Evolutionary conservation across 1,284 basidiomycete genomes (phyloP).

Genomic region (Peniophora sp.): DNA sequence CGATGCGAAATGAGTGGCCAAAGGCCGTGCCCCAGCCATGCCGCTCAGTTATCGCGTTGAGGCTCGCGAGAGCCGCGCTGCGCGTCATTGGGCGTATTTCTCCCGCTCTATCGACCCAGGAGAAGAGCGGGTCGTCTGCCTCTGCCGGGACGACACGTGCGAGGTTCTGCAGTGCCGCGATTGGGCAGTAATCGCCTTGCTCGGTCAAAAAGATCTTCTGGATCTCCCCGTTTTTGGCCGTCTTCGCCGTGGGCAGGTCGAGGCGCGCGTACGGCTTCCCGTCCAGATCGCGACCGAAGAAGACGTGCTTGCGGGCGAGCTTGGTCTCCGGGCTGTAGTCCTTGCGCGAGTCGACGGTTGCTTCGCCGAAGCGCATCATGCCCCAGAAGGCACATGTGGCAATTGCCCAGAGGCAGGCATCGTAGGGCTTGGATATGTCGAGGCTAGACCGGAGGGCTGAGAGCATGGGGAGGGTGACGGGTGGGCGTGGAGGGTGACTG

Average conservation of each 20-base stretch:
- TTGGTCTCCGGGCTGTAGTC: slow-evolving; percentile 16
- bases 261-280: slow-evolving; percentile 17
- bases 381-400: slow-evolving; percentile 27
- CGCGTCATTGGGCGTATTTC: slow-evolving; percentile 20
- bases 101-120: slow-evolving; percentile 14
- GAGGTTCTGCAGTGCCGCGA: slow-evolving; percentile 22
- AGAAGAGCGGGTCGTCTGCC: slow-evolving; percentile 22
- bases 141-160: slow-evolving; percentile 18
- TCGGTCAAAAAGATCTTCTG: slow-evolving; percentile 20
- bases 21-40: slow-evolving; percentile 23
- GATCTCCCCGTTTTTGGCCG: slow-evolving; percentile 22
- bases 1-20: slow-evolving; percentile 30
- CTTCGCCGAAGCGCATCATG: slow-evolving; percentile 28
- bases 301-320: slow-evolving; percentile 12
- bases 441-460: slow-evolving; percentile 8
- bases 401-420: slow-evolving; percentile 28
- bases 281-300: slow-evolving; percentile 13
- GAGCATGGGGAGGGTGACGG: not conserved
- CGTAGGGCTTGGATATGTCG: slow-evolving; percentile 19
- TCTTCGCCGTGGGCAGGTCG: slow-evolving; percentile 25
- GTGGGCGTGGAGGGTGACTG: not conserved
- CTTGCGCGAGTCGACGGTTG: slow-evolving; percentile 14
- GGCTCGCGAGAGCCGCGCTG: slow-evolving; percentile 14
- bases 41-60: slow-evolving; percentile 20
- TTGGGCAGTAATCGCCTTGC: slow-evolving; percentile 16